Percentiles rank a stretch among this genome's conserved stretches.
These are phyloP conservation scores for Bathelium albidoporum DNA, from an alignment of 495 filamentous ascomycete genomes.

Conservation along the genomic window DNA sequence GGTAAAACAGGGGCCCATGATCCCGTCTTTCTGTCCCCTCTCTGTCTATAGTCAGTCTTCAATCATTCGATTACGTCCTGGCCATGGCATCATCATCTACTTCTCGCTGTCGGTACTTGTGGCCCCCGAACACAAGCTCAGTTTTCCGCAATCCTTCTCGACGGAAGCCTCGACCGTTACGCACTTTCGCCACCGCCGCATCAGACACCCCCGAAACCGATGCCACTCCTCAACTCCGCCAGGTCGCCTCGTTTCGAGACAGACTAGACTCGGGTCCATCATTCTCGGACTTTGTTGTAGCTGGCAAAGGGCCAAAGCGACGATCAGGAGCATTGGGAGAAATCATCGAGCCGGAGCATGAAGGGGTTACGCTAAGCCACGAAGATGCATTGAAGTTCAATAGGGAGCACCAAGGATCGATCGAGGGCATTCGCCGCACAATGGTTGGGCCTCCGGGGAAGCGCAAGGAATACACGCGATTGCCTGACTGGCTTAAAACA, in stretches of 20 bases:
- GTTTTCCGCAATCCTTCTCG: not conserved
- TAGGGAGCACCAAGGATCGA: not conserved
- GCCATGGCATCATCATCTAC: not conserved
- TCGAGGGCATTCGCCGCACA: conserved; percentile 43
- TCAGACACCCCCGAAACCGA: conserved; percentile 13
- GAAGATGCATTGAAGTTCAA: conserved; percentile 46
- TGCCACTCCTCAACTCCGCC: conserved; percentile 11
- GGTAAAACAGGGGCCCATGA: no score
- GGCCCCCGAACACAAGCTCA: not conserved
- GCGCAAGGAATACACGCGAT: conserved; percentile 76
- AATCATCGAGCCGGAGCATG: conserved; percentile 1
- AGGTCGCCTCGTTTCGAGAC: conserved; percentile 57
- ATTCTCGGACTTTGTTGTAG: conserved; percentile 67
- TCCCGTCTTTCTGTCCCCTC: not conserved
- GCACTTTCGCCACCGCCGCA: conserved; percentile 23
- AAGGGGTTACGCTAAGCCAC: conserved; percentile 40
- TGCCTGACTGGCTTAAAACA: conserved; percentile 93
- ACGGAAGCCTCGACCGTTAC: conserved; percentile 1
- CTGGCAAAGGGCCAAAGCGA: conserved; percentile 24
- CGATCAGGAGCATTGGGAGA: conserved; percentile 33
- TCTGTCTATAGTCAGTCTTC: not conserved
- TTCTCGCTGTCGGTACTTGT: not conserved
- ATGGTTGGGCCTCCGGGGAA: conserved; percentile 72
- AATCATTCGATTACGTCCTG: not conserved
- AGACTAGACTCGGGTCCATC: conserved; percentile 70